Evolutionary conservation across 371 early-diverging fungal species (phyloP), one percentile per base, ranked within the genome.

Genomic region (Lichtheimia hyalospora): DNA sequence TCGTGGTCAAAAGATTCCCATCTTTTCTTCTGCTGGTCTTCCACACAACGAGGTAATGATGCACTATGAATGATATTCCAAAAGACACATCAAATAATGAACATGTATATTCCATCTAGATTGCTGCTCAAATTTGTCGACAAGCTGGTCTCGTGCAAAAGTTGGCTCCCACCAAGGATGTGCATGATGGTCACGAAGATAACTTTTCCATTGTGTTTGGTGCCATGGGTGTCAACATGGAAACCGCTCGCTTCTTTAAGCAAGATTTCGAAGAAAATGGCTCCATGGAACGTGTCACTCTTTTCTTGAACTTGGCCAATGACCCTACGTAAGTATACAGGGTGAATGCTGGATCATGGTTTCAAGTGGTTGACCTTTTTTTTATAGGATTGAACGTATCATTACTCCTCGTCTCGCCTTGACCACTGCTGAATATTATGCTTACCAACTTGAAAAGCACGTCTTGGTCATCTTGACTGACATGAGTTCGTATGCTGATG

Each of bases 161-260:
- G 71, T 58, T 79, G 52, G 69, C 69, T 14, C 84, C 88, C 40
- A 89, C 89, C 60, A 99, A 99, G 85, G 96, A 93, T 70, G 95
- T 97, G 24, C 86, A 96, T 54, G 99, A 99, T 77, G 93, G 86
- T 54, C 98, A 97, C 74, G 97, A 99, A 70, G 99, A 99, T 69
- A 99, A 99, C 84, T 99, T 99, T 84, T 98, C 99, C 43, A 99
- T 99, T 67, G 99, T 99, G n/a, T 99, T 99, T 81, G 99, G 98
- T 61, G 99, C 99, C 66, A 99, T 99, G 99, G 99, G 99, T 75
- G 99, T 98, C 67, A 99, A 99, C 85, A 96, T 99, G 96, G 99
- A 99, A 84, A 99, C 99, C 4, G 99, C 99, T 54, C 90, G 98
- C 58, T 99, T 96, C 91, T 99, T 99, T 81, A 99, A 97, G 84